Percentiles rank a stretch among this genome's conserved stretches.
Conservation (phyloP, 202 grass and related monocot species). For the Musa balbisiana region DNA sequence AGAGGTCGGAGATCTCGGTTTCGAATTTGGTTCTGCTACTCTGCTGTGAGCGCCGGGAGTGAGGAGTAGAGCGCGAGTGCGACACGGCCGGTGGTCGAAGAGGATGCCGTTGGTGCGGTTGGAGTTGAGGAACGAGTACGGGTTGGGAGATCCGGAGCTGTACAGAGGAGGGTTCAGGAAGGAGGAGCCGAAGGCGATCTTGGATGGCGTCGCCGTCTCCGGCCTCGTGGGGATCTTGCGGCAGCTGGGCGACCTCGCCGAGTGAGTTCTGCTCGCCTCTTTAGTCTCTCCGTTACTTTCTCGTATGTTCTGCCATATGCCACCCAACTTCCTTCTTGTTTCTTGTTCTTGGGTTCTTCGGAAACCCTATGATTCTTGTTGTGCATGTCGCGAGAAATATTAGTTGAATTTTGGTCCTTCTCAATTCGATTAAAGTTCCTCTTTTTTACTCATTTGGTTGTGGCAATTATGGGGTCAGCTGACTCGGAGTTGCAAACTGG, state of each 20-base stretch:
- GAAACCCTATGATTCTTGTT: background rate
- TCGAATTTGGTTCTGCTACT: too few relatives aligned
- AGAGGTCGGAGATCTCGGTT: too few relatives aligned
- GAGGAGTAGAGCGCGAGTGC: background rate
- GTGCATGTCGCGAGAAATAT: background rate
- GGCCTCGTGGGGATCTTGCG: slow-evolving; percentile 93
- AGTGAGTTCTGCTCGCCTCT: slow-evolving; percentile 38
- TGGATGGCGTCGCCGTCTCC: slow-evolving; percentile 88
- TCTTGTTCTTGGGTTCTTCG: background rate
- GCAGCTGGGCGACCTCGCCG: slow-evolving; percentile 94
- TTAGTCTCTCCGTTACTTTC: background rate
- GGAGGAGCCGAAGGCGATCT: slow-evolving; percentile 65
- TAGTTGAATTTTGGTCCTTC: background rate
- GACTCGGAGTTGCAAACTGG: too few relatives aligned
- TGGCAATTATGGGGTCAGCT: too few relatives aligned
- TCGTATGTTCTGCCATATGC: background rate
- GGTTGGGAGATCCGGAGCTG: slow-evolving; percentile 61
- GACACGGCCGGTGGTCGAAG: background rate
- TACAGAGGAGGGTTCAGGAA: slow-evolving; percentile 39
- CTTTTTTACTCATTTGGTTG: background rate
- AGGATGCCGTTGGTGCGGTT: slow-evolving; percentile 88
- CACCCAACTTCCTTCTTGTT: background rate
- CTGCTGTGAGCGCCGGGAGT: too few relatives aligned
- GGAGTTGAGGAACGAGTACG: slow-evolving; percentile 85
- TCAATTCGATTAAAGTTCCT: background rate